Evolutionary conservation across 768 basidiomycete genomes (phyloP), one percentile per base, ranked within the genome.

Genomic region (Tephrocybe sp.): DNA sequence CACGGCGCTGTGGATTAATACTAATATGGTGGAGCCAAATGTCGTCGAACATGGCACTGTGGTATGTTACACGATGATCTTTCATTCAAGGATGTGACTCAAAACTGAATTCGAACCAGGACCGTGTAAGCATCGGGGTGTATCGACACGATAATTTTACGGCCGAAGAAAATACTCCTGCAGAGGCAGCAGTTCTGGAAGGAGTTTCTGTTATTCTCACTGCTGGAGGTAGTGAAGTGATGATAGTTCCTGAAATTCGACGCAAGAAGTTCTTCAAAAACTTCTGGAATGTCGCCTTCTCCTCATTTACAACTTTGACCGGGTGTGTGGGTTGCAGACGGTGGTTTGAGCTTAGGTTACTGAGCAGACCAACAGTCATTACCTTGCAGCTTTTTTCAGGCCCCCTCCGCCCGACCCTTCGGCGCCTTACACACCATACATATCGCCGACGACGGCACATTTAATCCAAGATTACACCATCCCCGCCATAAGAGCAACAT

Each of bases 251-350:
- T n/a, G 80, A 85, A 53, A 79, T 85, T n/a, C 83, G 83, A 57
- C 71, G 82, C 12, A 61, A 70, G 55, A 85, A 84, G 59, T 86
- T 77, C 51, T 54, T 65, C 1, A 86, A 86, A 67, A 84, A 84
- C 55, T 72, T 83, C 39, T 84, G 79, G 83, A 86, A 84, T 55
- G 67, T 80, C 40, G 69, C 70, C 1, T 77, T 84, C 54, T 75
- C 80, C 1, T 74, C 77, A 8, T 66, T 76, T 46, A 58, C 80
- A 0, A 77, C 81, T 0, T 69, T 86, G 30, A 74, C 77, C 0
- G 67, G 73, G 62, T n/a, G n/a, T n/a, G n/a, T 74, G 57, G n/a
- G 65, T 57, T n/a, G 33, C 15, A 4, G 13, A 34, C 15, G 4
- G 4, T 4, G 9, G 13, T 15, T n/a, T 10, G 15, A 7, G 13